phyloP scores from a whole-genome alignment of 306 rosid genomes.

The Prunus fruticosa region DNA sequence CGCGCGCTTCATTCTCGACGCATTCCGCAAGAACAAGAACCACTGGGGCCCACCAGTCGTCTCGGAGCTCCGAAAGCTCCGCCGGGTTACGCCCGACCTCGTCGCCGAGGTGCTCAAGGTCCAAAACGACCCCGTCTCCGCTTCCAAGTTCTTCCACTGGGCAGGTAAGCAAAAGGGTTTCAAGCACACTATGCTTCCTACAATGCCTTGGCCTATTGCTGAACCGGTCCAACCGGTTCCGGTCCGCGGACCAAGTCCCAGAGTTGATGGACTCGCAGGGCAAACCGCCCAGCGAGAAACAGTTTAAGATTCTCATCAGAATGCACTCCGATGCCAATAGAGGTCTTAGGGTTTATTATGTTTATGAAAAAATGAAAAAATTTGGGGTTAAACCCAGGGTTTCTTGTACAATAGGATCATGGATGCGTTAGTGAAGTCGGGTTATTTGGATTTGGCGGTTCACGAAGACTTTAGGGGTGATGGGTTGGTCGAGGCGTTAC shows the following conservation, averaged over 20 bases:
- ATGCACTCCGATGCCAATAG: slow-evolving; percentile 73
- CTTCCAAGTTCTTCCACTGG: too few relatives aligned
- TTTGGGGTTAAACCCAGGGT: slow-evolving; percentile 66
- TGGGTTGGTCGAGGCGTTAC: slow-evolving; percentile 74
- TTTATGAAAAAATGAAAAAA: slow-evolving; percentile 76
- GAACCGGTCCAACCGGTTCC: too few relatives aligned
- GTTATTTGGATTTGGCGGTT: slow-evolving; percentile 67
- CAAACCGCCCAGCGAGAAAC: slow-evolving; percentile 75
- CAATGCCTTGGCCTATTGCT: too few relatives aligned
- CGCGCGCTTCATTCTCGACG: too few relatives aligned
- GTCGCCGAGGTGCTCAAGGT: too few relatives aligned
- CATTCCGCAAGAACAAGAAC: too few relatives aligned
- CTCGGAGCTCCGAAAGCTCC: too few relatives aligned
- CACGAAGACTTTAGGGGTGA: slow-evolving; percentile 57
- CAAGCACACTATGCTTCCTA: too few relatives aligned
- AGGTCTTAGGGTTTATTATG: slow-evolving; percentile 65
- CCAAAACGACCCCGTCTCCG: too few relatives aligned
- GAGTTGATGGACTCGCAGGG: slow-evolving; percentile 84
- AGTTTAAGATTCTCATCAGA: slow-evolving; percentile 76
- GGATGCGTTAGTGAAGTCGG: slow-evolving; percentile 62
- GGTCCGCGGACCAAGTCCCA: slow-evolving; percentile 67
- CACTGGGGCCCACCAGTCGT: too few relatives aligned
- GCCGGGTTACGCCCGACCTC: too few relatives aligned
- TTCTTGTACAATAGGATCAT: slow-evolving; percentile 75
- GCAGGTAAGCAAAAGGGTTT: too few relatives aligned